Base-by-base conservation (phyloP, 257 asterid genomes). In the Coffea eugenioides region DNA sequence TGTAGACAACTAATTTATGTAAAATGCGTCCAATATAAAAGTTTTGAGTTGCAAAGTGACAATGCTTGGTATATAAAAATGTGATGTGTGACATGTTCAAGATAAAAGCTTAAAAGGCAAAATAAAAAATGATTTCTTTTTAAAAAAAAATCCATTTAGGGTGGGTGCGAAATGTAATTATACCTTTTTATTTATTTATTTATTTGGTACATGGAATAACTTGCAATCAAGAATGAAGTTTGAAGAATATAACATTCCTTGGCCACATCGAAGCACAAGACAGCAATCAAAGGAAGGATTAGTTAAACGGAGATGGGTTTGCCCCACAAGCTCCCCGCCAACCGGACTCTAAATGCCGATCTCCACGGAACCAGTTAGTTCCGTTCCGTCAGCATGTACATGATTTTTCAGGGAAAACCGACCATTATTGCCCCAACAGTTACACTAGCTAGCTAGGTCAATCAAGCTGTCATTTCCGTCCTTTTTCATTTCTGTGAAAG, bases 291-390 rank as follows among this genome's bases (percentile, higher is more conserved):
- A 20, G 45, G 5, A 59, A 34, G 36, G 23, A 41, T 36, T 4
- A 75, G 36, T 54, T 39, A 57, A 18, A 71, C 41, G 59, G 45
- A 25, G 54, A 76, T 54, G 74, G 66, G 56, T 77, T 80, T 70
- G 39, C 85, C 88, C 88, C 84, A 88, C 89, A 57, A 45, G 88
- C 77, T 68, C 82, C 91, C 89, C 72, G 62, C 89, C 91, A 43
- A 86, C 91, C 88, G 76, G 68, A 64, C 83, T 79, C 39, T 73
- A 34, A 78, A 54, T 43, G 59, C 69, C 78, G 20, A 80, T 57
- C 31, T 74, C 73, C 56, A 25, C 62, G 43, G 65, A 7, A 3
- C 0, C 16, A 10, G 14, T 9, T 15, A n/a, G 11, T 70, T 71
- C 77, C 49, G 11, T 70, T 71, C 77, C 49, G 8, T 43, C n/a